Evolutionary conservation across 345 rosid species (phyloP).

Genomic region (Abelmoschus esculentus): DNA sequence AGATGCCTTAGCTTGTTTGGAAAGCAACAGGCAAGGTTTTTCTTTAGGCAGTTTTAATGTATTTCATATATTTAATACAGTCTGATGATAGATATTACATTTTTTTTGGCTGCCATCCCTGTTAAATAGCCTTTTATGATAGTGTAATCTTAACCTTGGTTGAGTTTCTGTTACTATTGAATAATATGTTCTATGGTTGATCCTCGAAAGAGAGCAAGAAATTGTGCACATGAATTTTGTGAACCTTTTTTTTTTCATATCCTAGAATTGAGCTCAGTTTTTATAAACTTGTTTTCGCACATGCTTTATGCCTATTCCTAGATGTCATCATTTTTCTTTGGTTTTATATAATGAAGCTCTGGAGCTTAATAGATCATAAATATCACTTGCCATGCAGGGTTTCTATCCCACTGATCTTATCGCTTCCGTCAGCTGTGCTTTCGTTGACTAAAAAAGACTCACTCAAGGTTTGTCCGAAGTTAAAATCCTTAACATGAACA

Average conservation of each 20-base stretch:
- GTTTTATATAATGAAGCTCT: neutral
- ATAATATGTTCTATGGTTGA: neutral
- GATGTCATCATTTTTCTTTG: neutral
- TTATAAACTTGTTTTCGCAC: neutral
- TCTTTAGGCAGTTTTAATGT: neutral
- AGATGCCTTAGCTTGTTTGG: conserved; percentile 71
- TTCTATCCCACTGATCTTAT: conserved; percentile 70
- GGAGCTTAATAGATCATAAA: neutral
- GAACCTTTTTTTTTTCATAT: neutral
- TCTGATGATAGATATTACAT: neutral
- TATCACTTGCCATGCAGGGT: conserved; percentile 43
- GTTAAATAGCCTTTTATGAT: neutral
- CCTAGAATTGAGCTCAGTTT: neutral
- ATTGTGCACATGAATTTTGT: neutral
- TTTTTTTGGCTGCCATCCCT: neutral
- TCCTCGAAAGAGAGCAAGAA: neutral
- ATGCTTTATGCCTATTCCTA: neutral
- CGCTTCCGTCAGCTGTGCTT: conserved; percentile 74
- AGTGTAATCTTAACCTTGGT: neutral
- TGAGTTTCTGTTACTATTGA: conserved; percentile 3
- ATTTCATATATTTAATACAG: neutral
- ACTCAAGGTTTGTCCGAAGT: conserved; percentile 45
- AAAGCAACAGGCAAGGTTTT: conserved; percentile 61
- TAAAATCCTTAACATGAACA: conserved; percentile 1
- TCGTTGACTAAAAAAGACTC: conserved; percentile 68